Base-by-base conservation (phyloP, 352 stramenopile species). In the Phytophthora lateralis region DNA sequence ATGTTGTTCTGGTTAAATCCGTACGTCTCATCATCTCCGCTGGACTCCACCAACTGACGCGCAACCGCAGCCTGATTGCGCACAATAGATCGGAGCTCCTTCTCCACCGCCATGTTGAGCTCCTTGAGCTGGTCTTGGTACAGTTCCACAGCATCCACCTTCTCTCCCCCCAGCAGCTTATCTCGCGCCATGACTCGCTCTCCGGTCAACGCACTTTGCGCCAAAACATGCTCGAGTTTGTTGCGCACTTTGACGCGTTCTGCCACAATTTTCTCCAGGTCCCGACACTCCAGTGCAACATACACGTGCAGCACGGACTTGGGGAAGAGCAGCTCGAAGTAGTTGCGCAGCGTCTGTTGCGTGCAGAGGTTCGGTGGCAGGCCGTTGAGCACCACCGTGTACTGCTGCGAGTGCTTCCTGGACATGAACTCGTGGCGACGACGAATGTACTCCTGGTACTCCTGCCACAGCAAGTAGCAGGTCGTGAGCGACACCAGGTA, bases 371-470 rank as follows among this genome's bases (percentile, higher is more conserved):
- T 76, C 10, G 76, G 73, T n/a, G 85, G 85, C 14, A 95, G 63
- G 1, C 79, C 85, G 50, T 90, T 90, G 21, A 95, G 64, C 26
- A 91, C 75, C 49, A 95, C 66, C 18, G 78, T 85, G 69, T 95
- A 95, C 72, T 95, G 85, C 66, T 92, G 80, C 37, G 80, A 39
- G 48, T 67, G 51, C 27, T 80, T 74, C 53, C 78, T 69, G n/a
- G 72, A 64, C 66, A 95, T 78, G 48, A 92, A 92, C 59, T 93
- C 76, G 46, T 95, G 85, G 44, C 83, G 78, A 14, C 85, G 74
- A n/a, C 68, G 59, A 35, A 91, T 84, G 46, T 89, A 95, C 55
- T 81, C 80, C 38, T 85, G 65, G 58, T 90, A 93, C 63, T 95
- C 85, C 15, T 69, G 53, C 71, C 71, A 83, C 3, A 93, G 65